Percentiles rank a stretch among this genome's conserved stretches.
Evolutionary conservation across 1,139 yeast species (phyloP).

Genomic region (Suhomyces chickasaworum): DNA sequence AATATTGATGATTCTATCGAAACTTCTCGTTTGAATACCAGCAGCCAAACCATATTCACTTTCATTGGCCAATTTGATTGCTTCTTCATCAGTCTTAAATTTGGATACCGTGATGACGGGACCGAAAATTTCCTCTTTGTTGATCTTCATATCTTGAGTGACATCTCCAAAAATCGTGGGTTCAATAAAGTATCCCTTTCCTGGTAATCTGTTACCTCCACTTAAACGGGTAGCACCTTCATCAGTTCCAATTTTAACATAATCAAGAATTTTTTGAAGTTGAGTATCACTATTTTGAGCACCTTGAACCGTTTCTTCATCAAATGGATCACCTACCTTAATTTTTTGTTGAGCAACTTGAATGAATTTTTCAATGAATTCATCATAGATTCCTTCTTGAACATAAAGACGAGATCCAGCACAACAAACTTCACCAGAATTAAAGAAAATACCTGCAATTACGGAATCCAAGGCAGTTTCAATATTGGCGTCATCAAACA

Average conservation of each 20-base stretch:
- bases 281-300: conserved; percentile 25
- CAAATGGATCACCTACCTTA: conserved; percentile 21
- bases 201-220: conserved; percentile 28
- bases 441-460: conserved; percentile 23
- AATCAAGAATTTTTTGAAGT: conserved; percentile 23
- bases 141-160: conserved; percentile 28
- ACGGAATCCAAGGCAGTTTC: conserved; percentile 32
- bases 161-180: conserved; percentile 33
- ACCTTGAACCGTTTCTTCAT: conserved; percentile 21
- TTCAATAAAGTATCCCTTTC: conserved; percentile 28
- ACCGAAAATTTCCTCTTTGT: conserved; percentile 33
- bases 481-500: conserved; percentile 72
- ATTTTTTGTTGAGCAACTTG: conserved; percentile 19
- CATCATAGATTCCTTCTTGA: conserved; percentile 24
- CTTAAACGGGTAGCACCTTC: conserved; percentile 28
- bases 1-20: conserved; percentile 49
- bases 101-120: conserved; percentile 31
- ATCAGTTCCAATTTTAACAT: conserved; percentile 15
- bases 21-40: conserved; percentile 13
- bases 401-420: conserved; percentile 28
- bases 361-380: conserved; percentile 21
- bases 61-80: conserved; percentile 27
- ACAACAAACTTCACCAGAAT: conserved; percentile 27
- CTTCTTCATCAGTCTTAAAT: conserved; percentile 32
- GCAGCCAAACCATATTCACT: conserved; percentile 18